Evolutionary conservation across 495 filamentous ascomycete genomes (phyloP), one percentile per base, ranked within the genome.

Genomic region (Penicillium egyptiacum): DNA sequence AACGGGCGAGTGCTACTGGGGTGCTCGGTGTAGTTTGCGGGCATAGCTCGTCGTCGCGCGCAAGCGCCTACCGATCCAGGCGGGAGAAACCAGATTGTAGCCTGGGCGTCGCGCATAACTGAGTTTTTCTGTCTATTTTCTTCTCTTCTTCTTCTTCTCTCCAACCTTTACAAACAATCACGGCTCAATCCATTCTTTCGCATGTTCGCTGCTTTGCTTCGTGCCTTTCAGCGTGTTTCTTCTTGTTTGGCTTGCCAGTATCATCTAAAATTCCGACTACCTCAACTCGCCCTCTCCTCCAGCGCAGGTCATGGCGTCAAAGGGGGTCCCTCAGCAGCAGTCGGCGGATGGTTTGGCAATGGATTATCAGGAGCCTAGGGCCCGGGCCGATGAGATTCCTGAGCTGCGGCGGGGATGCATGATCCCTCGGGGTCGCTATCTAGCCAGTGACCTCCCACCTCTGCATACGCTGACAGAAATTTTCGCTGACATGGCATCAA

Each of bases 381-480:
- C 62, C 54, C 20, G 28, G 16, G 49, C 49, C 4, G 22, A 53
- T 33, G 53, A 60, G 35, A 54, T 63, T 35, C 61, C 61, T 11
- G 61, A 63, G 42, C 16, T 60, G 23, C 33, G 25, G 7, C 52
- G 61, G 20, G 39, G 52, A 46, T 19, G 28, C 41, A n/a, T 16
- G 20, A 19, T 37, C 39, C 10, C 22, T 22, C 6, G 11, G 30
- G 35, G 48, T 9, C 56, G 63, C 12, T 65, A 66, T 9, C 57
- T 79, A 5, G 65, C 67, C 7, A 44, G 55, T 26, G 19, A 62
- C 41, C 63, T 81, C 16, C 75, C 80, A 1, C 83, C 82, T 6
- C 63, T 84, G 40, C 53, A 70, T 55, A 64, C 69, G 19, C 68
- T 84, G 35, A 47, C 64, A 12, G 77, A 83, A 12, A 85, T 85